A percentile compares a stretch with the other conserved stretches of the same genome.
Evolutionary conservation across 345 rosid genomes (phyloP).

Genomic region (Eucalyptus curtisii): DNA sequence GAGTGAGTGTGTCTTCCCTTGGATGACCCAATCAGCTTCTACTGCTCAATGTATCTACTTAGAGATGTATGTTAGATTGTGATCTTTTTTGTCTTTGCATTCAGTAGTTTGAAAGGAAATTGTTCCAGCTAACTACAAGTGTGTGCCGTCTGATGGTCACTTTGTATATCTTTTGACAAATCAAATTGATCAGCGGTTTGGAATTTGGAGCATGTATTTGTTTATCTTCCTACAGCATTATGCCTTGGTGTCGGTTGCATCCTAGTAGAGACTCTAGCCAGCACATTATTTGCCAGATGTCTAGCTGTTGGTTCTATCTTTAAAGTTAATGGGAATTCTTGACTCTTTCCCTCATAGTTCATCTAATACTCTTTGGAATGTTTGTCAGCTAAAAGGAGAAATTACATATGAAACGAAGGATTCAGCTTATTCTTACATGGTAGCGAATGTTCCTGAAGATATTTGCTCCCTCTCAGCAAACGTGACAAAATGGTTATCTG

Average conservation of each 20-base stretch:
- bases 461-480: slow-evolving; percentile 48
- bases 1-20: background rate
- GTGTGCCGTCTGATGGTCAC: background rate
- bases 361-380: slow-evolving; percentile 1
- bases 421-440: slow-evolving; percentile 63
- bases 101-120: background rate
- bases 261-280: background rate
- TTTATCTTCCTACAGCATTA: background rate
- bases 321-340: background rate
- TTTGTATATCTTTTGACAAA: background rate
- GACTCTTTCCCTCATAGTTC: background rate
- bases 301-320: background rate
- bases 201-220: background rate
- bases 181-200: background rate
- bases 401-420: slow-evolving; percentile 76
- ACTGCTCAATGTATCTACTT: background rate
- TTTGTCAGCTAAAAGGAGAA: slow-evolving; percentile 63
- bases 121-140: background rate
- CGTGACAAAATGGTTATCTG: slow-evolving; percentile 71
- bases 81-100: background rate
- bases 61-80: background rate
- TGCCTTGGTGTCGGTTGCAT: background rate
- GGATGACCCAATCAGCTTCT: background rate
- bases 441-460: slow-evolving; percentile 44
- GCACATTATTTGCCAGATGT: background rate